These are phyloP conservation scores for Trichoderma harzianum DNA, from an alignment of 2,329 filamentous ascomycete genomes.

Conservation along the genomic window DNA sequence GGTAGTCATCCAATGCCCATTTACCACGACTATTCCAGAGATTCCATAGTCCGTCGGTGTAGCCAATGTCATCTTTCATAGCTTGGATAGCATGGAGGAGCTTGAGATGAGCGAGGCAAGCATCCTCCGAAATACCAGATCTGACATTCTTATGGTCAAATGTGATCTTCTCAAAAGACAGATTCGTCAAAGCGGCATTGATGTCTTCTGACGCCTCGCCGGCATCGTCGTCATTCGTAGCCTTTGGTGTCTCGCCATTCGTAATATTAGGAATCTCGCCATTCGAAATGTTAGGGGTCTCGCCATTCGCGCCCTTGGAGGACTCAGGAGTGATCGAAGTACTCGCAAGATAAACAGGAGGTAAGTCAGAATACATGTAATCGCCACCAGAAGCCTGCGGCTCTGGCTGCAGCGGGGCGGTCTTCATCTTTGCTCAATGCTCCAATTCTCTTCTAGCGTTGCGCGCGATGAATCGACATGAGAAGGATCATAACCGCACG, in stretches of 20 bases:
- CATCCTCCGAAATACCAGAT: slow-evolving; percentile 34
- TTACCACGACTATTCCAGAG: slow-evolving; percentile 50
- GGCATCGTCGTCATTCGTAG: not conserved
- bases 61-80: slow-evolving; percentile 64
- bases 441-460: not conserved
- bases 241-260: not conserved
- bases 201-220: not conserved
- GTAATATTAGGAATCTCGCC: not conserved
- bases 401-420: not conserved
- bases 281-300: not conserved
- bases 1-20: slow-evolving; percentile 2
- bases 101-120: slow-evolving; percentile 71
- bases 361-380: not conserved
- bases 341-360: not conserved
- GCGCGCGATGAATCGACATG: not conserved
- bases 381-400: not conserved
- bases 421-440: not conserved
- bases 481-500: not conserved
- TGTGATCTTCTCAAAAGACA: not conserved
- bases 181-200: not conserved
- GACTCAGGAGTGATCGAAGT: not conserved
- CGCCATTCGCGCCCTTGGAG: not conserved
- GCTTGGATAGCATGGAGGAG: slow-evolving; percentile 65
- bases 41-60: slow-evolving; percentile 63
- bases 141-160: not conserved